These are phyloP conservation scores for Trichoderma sp. DNA, from an alignment of 2,329 filamentous ascomycete species.

Conservation along the genomic window DNA sequence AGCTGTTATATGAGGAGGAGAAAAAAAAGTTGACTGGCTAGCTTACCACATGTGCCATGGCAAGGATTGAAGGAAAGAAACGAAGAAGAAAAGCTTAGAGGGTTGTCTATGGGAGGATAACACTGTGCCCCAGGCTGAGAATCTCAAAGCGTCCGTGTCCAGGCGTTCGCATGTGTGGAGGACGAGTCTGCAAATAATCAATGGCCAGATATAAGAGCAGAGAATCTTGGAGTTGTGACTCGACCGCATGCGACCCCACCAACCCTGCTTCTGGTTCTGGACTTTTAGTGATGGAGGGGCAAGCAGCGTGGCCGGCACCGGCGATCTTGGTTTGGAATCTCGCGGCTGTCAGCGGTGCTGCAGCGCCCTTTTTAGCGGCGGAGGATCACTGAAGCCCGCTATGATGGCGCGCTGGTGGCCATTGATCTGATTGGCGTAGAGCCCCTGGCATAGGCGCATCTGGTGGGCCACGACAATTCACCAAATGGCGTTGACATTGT, in stretches of 20 bases:
- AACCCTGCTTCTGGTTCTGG: not conserved
- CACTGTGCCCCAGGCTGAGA: not conserved
- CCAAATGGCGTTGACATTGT: not conserved
- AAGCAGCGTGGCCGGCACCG: constrained; percentile 23
- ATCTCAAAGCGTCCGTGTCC: not conserved
- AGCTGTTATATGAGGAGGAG: not conserved
- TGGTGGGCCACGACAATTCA: constrained; percentile 1
- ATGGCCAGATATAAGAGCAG: not conserved
- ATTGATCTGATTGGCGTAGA: not conserved
- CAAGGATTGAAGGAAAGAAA: not conserved
- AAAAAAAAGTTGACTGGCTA: constrained; percentile 1
- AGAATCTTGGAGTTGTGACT: constrained; percentile 8
- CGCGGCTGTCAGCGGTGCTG: not conserved
- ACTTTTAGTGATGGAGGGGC: not conserved
- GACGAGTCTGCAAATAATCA: not conserved
- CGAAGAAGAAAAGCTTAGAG: not conserved
- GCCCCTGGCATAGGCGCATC: not conserved
- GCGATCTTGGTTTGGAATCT: constrained; percentile 2
- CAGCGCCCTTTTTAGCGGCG: not conserved
- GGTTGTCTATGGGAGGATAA: not conserved
- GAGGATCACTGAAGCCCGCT: constrained; percentile 9
- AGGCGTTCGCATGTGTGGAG: not conserved
- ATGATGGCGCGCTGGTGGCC: not conserved
- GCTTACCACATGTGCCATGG: constrained; percentile 40
- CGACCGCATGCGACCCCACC: constrained; percentile 2